phyloP scores from a whole-genome alignment of 495 filamentous ascomycete genomes.

The Aspergillus leporis region DNA sequence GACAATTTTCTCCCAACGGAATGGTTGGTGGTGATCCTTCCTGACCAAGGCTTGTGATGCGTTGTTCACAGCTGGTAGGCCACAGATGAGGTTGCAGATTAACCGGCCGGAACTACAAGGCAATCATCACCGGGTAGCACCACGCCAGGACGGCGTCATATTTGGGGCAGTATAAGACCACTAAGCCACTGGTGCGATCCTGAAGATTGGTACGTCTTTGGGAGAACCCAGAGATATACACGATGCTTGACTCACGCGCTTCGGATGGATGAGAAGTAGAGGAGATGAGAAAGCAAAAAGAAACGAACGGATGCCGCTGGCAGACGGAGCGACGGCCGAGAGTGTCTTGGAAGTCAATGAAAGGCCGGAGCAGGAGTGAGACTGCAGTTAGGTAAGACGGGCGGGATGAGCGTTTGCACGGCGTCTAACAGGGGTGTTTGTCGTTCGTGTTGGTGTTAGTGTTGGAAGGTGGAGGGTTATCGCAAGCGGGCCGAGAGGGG shows the following conservation, averaged over 20 bases:
- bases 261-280: constrained; percentile 5
- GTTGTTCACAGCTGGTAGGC: constrained; percentile 47
- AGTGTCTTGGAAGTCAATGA: background rate
- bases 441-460: background rate
- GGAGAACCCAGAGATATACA: background rate
- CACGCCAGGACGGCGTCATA: constrained; percentile 44
- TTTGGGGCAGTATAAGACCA: constrained; percentile 29
- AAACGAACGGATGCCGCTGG: constrained; percentile 1
- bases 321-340: background rate
- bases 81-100: constrained; percentile 41
- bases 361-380: constrained; percentile 5
- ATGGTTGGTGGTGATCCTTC: constrained; percentile 34
- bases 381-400: constrained; percentile 4
- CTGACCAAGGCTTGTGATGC: constrained; percentile 39
- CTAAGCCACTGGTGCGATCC: constrained; percentile 20
- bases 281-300: constrained; percentile 7
- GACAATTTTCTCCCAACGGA: constrained; percentile 16
- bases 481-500: constrained; percentile 26
- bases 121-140: constrained; percentile 42
- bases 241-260: background rate
- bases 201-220: background rate
- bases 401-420: constrained; percentile 20
- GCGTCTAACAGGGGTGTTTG: constrained; percentile 18
- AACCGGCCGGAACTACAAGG: constrained; percentile 44
- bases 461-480: constrained; percentile 14